Base-by-base conservation (phyloP, 176 grass and related monocot species). In the Saccharum spontaneum region DNA sequence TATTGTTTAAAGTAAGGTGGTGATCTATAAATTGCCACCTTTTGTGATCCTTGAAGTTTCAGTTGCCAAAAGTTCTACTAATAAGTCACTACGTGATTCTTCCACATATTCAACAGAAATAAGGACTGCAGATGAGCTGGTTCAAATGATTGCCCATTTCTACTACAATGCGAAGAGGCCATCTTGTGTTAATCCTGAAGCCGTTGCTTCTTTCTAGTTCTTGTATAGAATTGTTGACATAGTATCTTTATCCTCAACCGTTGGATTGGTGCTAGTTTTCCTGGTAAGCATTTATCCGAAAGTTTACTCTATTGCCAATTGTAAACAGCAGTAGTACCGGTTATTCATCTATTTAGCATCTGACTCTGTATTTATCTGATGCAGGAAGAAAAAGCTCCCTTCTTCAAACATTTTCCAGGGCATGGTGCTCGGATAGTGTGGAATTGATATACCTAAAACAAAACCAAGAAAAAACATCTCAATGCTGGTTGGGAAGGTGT, bases 101-200 rank as follows among this genome's bases (percentile, higher is more conserved):
- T 62, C 36, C 73, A 54, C 41, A 28, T 84, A 59, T 24, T 64
- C 75, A 59, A 67, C 80, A 96, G 93, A 92, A 61, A 81, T 96
- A 79, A 94, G 93, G 84, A 89, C 86, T 1, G 57, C 90, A 48
- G 91, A 99, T 50, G 90, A 95, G 43, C 50, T 92, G 73, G 88
- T 92, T 45, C 88, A 87, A 82, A 92, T 90, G 90, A 92, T 90
- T 45, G 85, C 90, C 22, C 88, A 90, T 93, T 96, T 99, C 49
- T 96, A 99, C 82, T 96, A 99, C 76, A 99, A 99, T 65, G 97
- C 93, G 84, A 99, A 92, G 82, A 91, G 88, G 78, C 97, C 97
- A 79, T 78, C 82, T 6, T 99, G 83, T n/a, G 76, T 99, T 61
- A 87, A 98, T 87, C 68, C 95, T 31, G 74, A 88, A 82, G 81